phyloP scores from a whole-genome alignment of 2,329 filamentous ascomycete genomes.

The Fusarium sp. region DNA sequence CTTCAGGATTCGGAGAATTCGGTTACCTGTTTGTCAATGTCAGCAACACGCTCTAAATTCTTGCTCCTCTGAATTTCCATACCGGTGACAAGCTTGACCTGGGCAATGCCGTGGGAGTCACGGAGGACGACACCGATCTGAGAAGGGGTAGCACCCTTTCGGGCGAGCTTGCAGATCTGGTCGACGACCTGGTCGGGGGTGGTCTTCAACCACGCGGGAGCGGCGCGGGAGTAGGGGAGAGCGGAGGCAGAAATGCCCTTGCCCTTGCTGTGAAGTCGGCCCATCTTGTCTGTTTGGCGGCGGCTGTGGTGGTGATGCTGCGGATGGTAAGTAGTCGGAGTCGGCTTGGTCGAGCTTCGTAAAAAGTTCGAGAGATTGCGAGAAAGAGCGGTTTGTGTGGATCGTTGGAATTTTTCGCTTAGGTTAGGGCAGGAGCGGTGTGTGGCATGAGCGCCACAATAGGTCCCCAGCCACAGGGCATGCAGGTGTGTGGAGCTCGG shows the following conservation, averaged over 20 bases:
- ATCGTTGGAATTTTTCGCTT: conserved; percentile 57
- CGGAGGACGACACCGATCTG: conserved; percentile 99
- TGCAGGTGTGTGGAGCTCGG: neutral
- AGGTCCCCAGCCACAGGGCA: neutral
- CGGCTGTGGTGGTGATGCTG: conserved; percentile 53
- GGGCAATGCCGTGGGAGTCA: conserved; percentile 97
- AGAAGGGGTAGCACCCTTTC: conserved; percentile 98
- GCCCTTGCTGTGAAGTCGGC: conserved; percentile 99
- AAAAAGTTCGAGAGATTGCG: conserved; percentile 38
- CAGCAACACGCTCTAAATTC: conserved; percentile 45
- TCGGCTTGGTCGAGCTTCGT: conserved; percentile 37
- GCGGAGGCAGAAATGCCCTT: conserved; percentile 98
- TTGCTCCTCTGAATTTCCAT: conserved; percentile 56
- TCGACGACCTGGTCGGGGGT: conserved; percentile 98
- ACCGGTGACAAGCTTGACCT: conserved; percentile 98
- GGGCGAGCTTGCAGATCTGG: conserved; percentile 98
- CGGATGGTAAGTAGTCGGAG: conserved; percentile 42
- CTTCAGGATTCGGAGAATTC: conserved; percentile 99
- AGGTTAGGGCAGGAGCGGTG: conserved; percentile 57
- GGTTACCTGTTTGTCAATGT: conserved; percentile 81
- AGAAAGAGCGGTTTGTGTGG: conserved; percentile 52
- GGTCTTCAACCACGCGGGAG: conserved; percentile 98
- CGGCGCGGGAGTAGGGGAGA: conserved; percentile 93
- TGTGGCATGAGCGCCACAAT: conserved; percentile 12
- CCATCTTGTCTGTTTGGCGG: conserved; percentile 75